Conservation (phyloP, 1,139 yeast genomes). For the Hyphopichia pseudoburtonii region DNA sequence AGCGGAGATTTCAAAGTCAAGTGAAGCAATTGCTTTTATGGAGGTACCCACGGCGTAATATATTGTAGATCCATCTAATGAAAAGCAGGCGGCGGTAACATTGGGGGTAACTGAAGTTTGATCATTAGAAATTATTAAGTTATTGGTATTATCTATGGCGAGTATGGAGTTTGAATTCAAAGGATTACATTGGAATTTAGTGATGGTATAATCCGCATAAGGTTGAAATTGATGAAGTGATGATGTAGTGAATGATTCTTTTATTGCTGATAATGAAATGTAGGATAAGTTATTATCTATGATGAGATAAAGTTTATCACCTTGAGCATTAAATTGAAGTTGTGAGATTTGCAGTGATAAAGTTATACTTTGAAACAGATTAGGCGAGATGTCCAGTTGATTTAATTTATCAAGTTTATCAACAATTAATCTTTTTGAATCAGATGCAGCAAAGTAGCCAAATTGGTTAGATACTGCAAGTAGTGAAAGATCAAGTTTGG, state of each 20-base stretch:
- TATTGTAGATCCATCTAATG: constrained; percentile 10
- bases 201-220: not conserved
- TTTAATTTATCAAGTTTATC: constrained; percentile 5
- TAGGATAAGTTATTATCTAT: not conserved
- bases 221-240: too few species aligned
- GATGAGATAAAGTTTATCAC: not conserved
- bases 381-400: constrained; percentile 1
- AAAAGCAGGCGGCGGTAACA: constrained; percentile 15
- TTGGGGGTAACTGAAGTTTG: constrained; percentile 6
- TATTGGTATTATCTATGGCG: not conserved
- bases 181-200: not conserved
- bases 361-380: not conserved
- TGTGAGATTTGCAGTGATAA: not conserved
- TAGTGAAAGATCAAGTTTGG: constrained; percentile 21
- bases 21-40: not conserved
- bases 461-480: constrained; percentile 28
- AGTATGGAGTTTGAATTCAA: not conserved
- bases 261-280: not conserved
- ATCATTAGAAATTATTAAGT: not conserved
- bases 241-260: too few species aligned
- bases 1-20: not conserved
- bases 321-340: not conserved
- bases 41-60: constrained; percentile 5
- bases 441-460: constrained; percentile 33
- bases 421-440: constrained; percentile 16